Evolutionary conservation across 352 stramenopile species (phyloP).

Genomic region (Thraustochytrium striatum): DNA sequence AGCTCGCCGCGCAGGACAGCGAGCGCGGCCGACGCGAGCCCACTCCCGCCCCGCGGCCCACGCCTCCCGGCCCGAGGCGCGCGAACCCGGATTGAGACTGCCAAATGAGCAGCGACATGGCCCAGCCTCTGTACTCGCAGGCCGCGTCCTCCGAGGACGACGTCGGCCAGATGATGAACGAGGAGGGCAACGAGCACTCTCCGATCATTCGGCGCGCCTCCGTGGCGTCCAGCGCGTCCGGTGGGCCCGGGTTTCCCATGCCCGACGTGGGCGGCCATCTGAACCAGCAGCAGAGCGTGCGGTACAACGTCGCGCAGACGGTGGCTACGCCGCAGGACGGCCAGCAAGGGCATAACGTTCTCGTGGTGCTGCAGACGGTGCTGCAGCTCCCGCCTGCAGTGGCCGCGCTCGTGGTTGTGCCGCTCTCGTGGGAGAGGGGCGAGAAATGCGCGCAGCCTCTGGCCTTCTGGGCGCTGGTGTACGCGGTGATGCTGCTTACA

Average conservation of each 20-base stretch:
- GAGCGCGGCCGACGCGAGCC: too few relatives aligned
- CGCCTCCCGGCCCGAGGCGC: too few relatives aligned
- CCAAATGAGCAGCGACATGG: too few relatives aligned
- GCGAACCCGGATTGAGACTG: too few relatives aligned
- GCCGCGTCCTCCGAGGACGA: too few relatives aligned
- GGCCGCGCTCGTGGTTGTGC: constrained; percentile 25
- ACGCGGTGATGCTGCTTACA: constrained; percentile 20
- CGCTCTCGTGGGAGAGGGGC: background rate
- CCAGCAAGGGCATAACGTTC: background rate
- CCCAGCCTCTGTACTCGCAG: too few relatives aligned
- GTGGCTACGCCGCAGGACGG: background rate
- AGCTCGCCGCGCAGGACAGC: too few relatives aligned
- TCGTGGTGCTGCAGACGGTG: constrained; percentile 24
- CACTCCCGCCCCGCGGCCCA: too few relatives aligned
- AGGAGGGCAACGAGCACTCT: background rate
- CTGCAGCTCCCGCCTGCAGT: constrained; percentile 36
- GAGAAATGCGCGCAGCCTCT: constrained; percentile 33
- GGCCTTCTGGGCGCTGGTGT: constrained; percentile 28
- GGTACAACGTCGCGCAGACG: constrained; percentile 25
- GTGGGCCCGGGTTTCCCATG: background rate
- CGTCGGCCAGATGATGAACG: too few relatives aligned
- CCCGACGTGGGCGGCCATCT: background rate
- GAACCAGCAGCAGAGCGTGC: background rate
- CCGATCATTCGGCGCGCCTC: constrained; percentile 28
- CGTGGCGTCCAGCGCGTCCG: background rate